A percentile compares a stretch with the other conserved stretches of the same genome.
phyloP scores from a whole-genome alignment of 2,329 filamentous ascomycete genomes.

The Botrytis paeoniae region DNA sequence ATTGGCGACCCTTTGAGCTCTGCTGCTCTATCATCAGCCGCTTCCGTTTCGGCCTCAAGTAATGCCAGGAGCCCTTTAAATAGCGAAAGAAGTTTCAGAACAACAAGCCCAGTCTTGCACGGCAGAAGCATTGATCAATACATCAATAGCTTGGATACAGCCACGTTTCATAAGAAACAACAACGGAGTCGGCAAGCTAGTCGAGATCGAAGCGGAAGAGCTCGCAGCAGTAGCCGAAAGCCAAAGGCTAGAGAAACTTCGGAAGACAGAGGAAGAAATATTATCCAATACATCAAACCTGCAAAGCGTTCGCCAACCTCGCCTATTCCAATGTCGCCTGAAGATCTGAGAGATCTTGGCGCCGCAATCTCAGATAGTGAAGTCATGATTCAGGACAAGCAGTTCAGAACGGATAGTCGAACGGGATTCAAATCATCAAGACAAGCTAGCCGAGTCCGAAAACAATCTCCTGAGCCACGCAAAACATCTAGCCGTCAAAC shows the following conservation, averaged over 20 bases:
- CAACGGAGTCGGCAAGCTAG: conserved; percentile 48
- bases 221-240: conserved; percentile 50
- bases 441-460: conserved; percentile 37
- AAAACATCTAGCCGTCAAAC: conserved; percentile 36
- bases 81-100: conserved; percentile 48
- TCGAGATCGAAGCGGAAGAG: conserved; percentile 40
- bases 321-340: conserved; percentile 89
- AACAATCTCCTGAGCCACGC: conserved; percentile 34
- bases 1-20: conserved; percentile 37
- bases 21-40: conserved; percentile 46
- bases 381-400: conserved; percentile 28
- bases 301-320: conserved; percentile 88
- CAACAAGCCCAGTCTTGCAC: conserved; percentile 54
- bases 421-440: conserved; percentile 39
- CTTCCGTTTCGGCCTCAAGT: conserved; percentile 52
- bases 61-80: conserved; percentile 42
- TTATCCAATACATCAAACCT: conserved; percentile 59
- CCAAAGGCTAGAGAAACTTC: conserved; percentile 58
- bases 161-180: conserved; percentile 59
- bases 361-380: conserved; percentile 37
- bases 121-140: conserved; percentile 75
- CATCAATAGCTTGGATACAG: conserved; percentile 80
- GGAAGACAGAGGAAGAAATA: conserved; percentile 66
- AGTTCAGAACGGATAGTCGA: conserved; percentile 29
- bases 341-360: conserved; percentile 68